Percentiles rank a stretch among this genome's conserved stretches.
These are phyloP conservation scores for Pythium chondricola DNA, from an alignment of 352 stramenopile genomes.

Conservation along the genomic window DNA sequence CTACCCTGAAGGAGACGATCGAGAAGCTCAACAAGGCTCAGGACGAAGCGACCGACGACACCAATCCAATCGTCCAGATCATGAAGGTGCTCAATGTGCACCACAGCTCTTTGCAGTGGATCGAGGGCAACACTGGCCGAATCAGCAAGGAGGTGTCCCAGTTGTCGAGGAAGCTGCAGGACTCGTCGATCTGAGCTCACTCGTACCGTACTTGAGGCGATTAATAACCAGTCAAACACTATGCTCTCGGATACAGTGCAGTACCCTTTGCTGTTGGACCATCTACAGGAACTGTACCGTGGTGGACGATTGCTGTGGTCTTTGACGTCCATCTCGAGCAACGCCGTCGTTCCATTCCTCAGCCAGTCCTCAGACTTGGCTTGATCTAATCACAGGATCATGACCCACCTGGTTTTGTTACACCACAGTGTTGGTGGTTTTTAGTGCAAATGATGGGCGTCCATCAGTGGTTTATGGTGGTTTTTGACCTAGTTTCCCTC, in stretches of 20 bases:
- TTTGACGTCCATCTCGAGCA: too few relatives aligned
- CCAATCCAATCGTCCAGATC: conserved; percentile 81
- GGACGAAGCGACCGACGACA: conserved; percentile 58
- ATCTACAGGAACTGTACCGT: too few relatives aligned
- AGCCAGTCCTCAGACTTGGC: too few relatives aligned
- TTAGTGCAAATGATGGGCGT: background rate
- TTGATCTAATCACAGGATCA: too few relatives aligned
- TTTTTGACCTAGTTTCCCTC: conserved; percentile 16
- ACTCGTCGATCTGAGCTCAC: conserved; percentile 43
- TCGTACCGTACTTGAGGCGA: background rate
- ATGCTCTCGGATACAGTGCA: too few relatives aligned
- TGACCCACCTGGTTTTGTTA: too few relatives aligned
- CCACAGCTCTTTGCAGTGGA: conserved; percentile 85
- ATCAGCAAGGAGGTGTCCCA: conserved; percentile 67
- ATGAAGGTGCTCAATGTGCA: conserved; percentile 88
- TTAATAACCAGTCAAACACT: too few relatives aligned
- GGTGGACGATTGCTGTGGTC: too few relatives aligned
- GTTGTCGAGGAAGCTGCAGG: conserved; percentile 61
- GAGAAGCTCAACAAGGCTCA: conserved; percentile 84
- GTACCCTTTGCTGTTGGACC: too few relatives aligned
- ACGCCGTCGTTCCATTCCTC: too few relatives aligned
- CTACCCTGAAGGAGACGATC: conserved; percentile 81
- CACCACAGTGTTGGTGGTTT: too few relatives aligned
- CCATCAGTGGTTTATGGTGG: conserved; percentile 3
- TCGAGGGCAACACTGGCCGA: conserved; percentile 61